Evolutionary conservation across 2,329 filamentous ascomycete species (phyloP).

Genomic region (Aspergillus oerlinghausenensis): DNA sequence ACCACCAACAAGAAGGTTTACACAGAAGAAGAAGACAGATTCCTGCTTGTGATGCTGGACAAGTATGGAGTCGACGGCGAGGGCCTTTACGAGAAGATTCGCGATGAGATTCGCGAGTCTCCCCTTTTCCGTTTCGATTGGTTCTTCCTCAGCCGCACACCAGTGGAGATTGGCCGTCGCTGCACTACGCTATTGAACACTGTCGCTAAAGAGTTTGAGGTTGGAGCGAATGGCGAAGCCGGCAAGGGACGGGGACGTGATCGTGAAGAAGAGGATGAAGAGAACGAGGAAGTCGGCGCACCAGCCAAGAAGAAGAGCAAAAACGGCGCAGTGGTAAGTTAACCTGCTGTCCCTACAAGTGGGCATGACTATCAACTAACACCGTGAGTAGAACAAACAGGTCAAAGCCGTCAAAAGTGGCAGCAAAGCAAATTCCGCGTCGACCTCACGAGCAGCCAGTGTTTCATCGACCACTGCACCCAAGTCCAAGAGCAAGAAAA

Average conservation of each 20-base stretch:
- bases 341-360: not conserved
- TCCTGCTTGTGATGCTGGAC: constrained; percentile 88
- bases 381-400: constrained; percentile 71
- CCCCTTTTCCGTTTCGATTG: constrained; percentile 97
- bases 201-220: constrained; percentile 90
- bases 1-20: constrained; percentile 99
- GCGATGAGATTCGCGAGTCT: constrained; percentile 93
- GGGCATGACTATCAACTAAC: constrained; percentile 4
- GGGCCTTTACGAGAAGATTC: constrained; percentile 83
- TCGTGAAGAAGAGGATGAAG: constrained; percentile 76
- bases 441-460: constrained; percentile 81
- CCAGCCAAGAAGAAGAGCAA: constrained; percentile 95
- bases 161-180: constrained; percentile 83
- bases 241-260: constrained; percentile 60
- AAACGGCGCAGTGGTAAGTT: constrained; percentile 76
- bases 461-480: constrained; percentile 66
- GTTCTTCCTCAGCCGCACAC: constrained; percentile 96
- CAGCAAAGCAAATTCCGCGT: constrained; percentile 70
- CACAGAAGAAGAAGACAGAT: constrained; percentile 95
- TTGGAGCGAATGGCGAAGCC: constrained; percentile 54
- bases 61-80: constrained; percentile 89
- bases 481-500: constrained; percentile 49
- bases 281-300: constrained; percentile 72
- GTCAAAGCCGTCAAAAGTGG: constrained; percentile 78
- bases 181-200: constrained; percentile 94